Conservation (phyloP, 2,329 filamentous ascomycete species). For the Acephala macrosclerotiorum region DNA sequence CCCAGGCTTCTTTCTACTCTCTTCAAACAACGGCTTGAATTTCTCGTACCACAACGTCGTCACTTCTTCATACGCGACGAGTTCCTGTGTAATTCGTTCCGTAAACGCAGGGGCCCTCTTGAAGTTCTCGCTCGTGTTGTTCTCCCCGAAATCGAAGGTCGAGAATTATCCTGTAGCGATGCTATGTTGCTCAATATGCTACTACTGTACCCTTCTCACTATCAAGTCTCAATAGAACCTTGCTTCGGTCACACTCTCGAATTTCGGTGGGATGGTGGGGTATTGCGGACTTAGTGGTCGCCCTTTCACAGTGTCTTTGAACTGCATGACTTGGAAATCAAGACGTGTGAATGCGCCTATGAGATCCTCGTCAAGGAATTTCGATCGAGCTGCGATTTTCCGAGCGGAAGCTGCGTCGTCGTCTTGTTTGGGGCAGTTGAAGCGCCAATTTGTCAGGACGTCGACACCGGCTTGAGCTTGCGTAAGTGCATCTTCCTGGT, state of each 20-base stretch:
- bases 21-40: conserved; percentile 18
- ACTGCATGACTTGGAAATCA: conserved; percentile 18
- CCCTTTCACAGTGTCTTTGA: not conserved
- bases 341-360: conserved; percentile 17
- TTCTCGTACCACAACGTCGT: conserved; percentile 5
- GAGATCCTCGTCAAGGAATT: conserved; percentile 21
- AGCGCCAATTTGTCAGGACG: conserved; percentile 13
- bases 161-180: not conserved
- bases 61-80: not conserved
- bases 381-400: not conserved
- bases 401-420: conserved; percentile 7
- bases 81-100: not conserved
- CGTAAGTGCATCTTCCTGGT: conserved; percentile 19
- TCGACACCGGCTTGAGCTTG: conserved; percentile 20
- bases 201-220: conserved; percentile 15
- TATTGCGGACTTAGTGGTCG: not conserved
- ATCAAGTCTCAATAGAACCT: conserved; percentile 21
- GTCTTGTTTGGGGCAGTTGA: conserved; percentile 7
- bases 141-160: conserved; percentile 9
- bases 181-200: not conserved
- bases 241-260: conserved; percentile 21
- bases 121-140: not conserved
- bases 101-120: not conserved
- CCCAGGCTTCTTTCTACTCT: conserved; percentile 6
- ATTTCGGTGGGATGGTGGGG: conserved; percentile 19